These are phyloP conservation scores for Myrica gale DNA, from an alignment of 306 rosid genomes.

Conservation along the genomic window DNA sequence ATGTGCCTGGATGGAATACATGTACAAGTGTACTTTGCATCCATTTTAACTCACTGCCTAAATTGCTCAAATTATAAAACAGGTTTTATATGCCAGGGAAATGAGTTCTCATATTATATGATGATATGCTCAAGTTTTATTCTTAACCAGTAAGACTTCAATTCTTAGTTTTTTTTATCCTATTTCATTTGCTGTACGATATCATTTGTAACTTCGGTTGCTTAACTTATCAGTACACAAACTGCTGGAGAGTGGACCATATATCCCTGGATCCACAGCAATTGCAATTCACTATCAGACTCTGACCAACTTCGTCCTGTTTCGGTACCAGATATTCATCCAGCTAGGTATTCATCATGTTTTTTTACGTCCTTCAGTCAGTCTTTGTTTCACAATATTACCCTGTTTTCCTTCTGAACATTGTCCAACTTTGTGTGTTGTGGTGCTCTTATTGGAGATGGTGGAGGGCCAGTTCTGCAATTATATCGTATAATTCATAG, in stretches of 20 bases:
- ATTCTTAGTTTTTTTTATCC: not conserved
- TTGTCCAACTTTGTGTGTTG: not conserved
- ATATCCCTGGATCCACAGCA: conserved; percentile 93
- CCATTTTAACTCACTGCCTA: conserved; percentile 12
- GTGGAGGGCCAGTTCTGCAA: not conserved
- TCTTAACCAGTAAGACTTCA: conserved; percentile 77
- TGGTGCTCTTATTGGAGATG: not conserved
- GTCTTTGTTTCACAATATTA: not conserved
- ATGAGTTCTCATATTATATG: conserved; percentile 98
- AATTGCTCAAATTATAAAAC: conserved; percentile 33
- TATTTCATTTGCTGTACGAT: conserved; percentile 13
- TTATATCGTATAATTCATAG: not conserved
- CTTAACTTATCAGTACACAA: conserved; percentile 50
- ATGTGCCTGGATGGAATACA: conserved; percentile 18
- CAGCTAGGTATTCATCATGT: conserved; percentile 67
- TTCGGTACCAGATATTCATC: conserved; percentile 88
- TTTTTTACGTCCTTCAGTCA: not conserved
- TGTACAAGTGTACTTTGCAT: conserved; percentile 16
- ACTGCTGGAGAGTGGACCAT: conserved; percentile 80
- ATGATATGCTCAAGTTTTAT: conserved; percentile 99
- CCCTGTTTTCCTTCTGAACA: not conserved
- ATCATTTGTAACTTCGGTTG: conserved; percentile 15
- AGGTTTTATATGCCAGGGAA: conserved; percentile 96
- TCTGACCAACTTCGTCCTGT: conserved; percentile 85
- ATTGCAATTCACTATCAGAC: conserved; percentile 82